Base-by-base conservation (phyloP, 176 grass and related monocot genomes). In the Avena eriantha region DNA sequence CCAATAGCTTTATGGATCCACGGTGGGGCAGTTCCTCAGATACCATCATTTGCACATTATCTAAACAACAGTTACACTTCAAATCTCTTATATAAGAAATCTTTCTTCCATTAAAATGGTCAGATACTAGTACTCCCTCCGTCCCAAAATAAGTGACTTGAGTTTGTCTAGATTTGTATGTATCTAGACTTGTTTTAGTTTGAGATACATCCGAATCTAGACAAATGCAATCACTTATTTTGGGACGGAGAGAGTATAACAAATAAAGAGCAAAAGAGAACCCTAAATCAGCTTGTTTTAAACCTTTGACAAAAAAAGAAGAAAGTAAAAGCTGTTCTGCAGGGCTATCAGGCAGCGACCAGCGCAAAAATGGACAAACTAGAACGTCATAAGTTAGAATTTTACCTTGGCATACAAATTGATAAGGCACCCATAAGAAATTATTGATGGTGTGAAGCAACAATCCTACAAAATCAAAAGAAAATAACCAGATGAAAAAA, bases 351-450 rank as follows among this genome's bases (percentile, higher is more conserved):
- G 80, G 13, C 73, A 51, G 39, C 13, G 17, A 88, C 49, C 43
- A 15, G 50, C 21, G 1, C 12, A 48, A 8, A 59, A 46, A 73
- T 49, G 0, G 64, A 79, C 4, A 80, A 76, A 36, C 0, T 66
- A 6, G 10, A 49, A 76, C 17, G 29, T 5, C 4, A 26, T 57
- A 83, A 67, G 26, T 8, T 83, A 56, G 13, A 49, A 79, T 36
- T 85, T 17, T 91, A 98, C 97, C 97, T 98, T 98, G 39, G 91
- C 90, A 92, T 98, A 91, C 31, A 93, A 80, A 89, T 98, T 98
- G 83, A 94, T 91, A 80, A 98, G 90, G 47, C 97, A 98, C 13
- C 97, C 97, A 84, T 96, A 98, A 87, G 86, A 93, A 76, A 98
- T 96, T 39, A 98, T 88, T 63, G 94, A 94, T 86, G 97, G 97